Base-by-base conservation (phyloP, 169 alveolate genomes). In the Cyclospora cayetanensis region DNA sequence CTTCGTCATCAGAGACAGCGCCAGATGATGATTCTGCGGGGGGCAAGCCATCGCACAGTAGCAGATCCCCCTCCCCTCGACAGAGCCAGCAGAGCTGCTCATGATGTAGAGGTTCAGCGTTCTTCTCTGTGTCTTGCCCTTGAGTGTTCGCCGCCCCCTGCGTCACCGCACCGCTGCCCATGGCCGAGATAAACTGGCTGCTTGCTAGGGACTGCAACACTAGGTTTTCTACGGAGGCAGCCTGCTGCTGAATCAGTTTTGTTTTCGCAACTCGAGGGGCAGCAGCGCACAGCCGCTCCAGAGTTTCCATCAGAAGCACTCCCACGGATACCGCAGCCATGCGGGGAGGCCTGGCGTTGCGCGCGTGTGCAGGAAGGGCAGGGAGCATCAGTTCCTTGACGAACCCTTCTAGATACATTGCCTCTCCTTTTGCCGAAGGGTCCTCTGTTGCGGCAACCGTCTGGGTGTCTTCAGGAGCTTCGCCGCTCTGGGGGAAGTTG, bases 271-370 rank as follows among this genome's bases (percentile, higher is more conserved):
- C 55, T 35, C 41, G 77, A 11, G 90, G 90, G 76, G 50, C 12
- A 22, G 90, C 90, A 52, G 76, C 90, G 39, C 77, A 80, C 27
- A 80, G 90, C 60, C 90, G 29, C 77, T 80, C 90, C 20, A 80
- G 52, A 43, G 77, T 80, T 63, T 80, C 90, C 90, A 80, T 80
- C 90, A 80, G 70, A 55, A 80, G 55, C 55, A 80, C 90, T 12
- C 90, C 90, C 55, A 80, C 90, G 53, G 90, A 31, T 18, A 80
- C 90, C 25, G 90, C 90, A 0, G 90, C 90, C 90, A 80, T 80
- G 50, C 90, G 90, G 34, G 76, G 90, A 4, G 90, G 90, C 74
- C n/a, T 46, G 22, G 90, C 50, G 74, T 80, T 80, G 5, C 90
- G 50, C 29, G 90, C 90, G 53, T 80, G 74, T 20, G 90, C 90